A percentile compares a stretch with the other conserved stretches of the same genome.
phyloP scores from a whole-genome alignment of 257 asterid species.

The Fraxinus cuspidata region DNA sequence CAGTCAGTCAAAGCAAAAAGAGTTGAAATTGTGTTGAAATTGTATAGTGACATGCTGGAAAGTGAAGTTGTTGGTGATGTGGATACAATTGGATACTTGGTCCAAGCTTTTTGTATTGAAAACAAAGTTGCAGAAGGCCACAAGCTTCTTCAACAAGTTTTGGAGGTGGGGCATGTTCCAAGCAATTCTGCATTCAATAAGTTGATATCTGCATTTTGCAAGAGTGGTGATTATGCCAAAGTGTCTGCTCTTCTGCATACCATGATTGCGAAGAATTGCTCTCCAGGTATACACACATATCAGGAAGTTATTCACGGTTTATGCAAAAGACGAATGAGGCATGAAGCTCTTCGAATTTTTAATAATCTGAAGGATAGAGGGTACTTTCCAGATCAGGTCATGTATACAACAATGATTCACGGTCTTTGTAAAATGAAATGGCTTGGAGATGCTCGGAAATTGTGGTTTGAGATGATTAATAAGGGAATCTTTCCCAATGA shows the following conservation, averaged over 20 bases:
- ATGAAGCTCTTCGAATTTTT: constrained; percentile 62
- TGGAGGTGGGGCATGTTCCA: constrained; percentile 37
- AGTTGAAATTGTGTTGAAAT: constrained; percentile 39
- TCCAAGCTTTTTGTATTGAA: constrained; percentile 45
- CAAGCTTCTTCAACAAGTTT: constrained; percentile 38
- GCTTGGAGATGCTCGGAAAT: constrained; percentile 50
- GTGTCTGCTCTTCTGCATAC: constrained; percentile 64
- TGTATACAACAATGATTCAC: constrained; percentile 70
- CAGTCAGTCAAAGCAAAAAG: constrained; percentile 29
- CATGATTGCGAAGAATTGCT: constrained; percentile 57
- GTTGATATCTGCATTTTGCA: constrained; percentile 38
- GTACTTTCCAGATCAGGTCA: constrained; percentile 59
- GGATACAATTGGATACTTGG: constrained; percentile 38
- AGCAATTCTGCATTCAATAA: neutral
- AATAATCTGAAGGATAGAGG: constrained; percentile 70
- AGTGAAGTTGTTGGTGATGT: constrained; percentile 35
- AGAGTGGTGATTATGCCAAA: constrained; percentile 44
- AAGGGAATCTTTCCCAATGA: constrained; percentile 56
- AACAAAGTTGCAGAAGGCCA: constrained; percentile 38
- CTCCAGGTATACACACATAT: constrained; percentile 61
- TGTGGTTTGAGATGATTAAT: constrained; percentile 76
- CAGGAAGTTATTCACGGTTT: constrained; percentile 58
- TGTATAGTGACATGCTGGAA: constrained; percentile 41
- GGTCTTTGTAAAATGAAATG: constrained; percentile 56
- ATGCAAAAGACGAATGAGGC: constrained; percentile 44